Percentiles rank a stretch among this genome's conserved stretches.
These are phyloP conservation scores for Microbotryum saponariae DNA, from an alignment of 1,284 basidiomycete species.

Conservation along the genomic window DNA sequence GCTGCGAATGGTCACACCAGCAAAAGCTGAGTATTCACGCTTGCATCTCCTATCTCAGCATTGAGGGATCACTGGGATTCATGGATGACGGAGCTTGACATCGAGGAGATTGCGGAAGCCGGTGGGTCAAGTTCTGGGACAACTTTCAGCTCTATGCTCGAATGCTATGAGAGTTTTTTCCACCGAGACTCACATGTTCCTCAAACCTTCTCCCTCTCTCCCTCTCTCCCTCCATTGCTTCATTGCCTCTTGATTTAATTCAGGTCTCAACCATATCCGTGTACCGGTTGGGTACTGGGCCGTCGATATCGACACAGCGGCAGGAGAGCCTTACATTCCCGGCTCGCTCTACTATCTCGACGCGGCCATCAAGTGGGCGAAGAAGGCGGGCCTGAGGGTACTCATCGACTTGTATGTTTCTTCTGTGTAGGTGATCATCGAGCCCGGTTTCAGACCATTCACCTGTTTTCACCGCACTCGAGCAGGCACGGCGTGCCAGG, in stretches of 20 bases:
- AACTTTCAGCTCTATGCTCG: slow-evolving; percentile 53
- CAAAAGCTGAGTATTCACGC: slow-evolving; percentile 47
- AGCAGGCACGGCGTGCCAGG: slow-evolving; percentile 53
- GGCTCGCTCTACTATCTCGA: slow-evolving; percentile 50
- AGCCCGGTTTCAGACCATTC: not conserved
- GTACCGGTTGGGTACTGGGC: slow-evolving; percentile 57
- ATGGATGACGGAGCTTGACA: slow-evolving; percentile 67
- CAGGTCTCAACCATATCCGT: slow-evolving; percentile 41
- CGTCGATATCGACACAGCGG: slow-evolving; percentile 8
- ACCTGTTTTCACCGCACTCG: slow-evolving; percentile 37
- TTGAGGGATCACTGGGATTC: slow-evolving; percentile 56
- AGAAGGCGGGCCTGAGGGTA: slow-evolving; percentile 51
- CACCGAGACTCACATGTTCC: no score
- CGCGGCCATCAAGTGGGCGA: slow-evolving; percentile 58
- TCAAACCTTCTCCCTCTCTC: not conserved
- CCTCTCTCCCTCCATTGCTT: slow-evolving; percentile 9
- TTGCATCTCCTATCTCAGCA: not conserved
- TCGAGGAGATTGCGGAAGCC: slow-evolving; percentile 56
- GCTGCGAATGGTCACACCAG: not conserved
- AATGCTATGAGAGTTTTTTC: not conserved
- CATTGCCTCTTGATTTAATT: not conserved
- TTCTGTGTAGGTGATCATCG: not conserved
- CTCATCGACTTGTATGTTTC: slow-evolving; percentile 40
- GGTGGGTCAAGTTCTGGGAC: slow-evolving; percentile 51
- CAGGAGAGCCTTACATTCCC: slow-evolving; percentile 17